These are phyloP conservation scores for Casuarina glauca DNA, from an alignment of 306 rosid species.

Conservation along the genomic window DNA sequence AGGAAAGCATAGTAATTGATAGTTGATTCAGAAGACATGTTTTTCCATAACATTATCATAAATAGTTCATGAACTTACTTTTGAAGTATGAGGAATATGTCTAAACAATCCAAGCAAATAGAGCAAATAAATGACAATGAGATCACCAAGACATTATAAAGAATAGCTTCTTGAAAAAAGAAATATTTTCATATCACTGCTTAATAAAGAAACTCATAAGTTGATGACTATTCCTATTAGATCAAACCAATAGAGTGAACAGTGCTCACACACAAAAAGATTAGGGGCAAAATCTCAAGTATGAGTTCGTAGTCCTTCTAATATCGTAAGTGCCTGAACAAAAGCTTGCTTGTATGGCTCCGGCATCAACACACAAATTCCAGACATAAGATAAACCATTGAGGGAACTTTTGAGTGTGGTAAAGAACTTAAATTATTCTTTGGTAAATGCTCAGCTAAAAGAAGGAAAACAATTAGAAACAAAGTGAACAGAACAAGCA, in stretches of 20 bases:
- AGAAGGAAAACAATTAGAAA: background rate
- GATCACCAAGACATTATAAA: background rate
- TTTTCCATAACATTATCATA: background rate
- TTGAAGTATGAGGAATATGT: background rate
- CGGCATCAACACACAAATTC: background rate
- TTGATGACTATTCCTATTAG: background rate
- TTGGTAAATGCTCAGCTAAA: background rate
- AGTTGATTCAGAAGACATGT: background rate
- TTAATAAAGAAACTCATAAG: background rate
- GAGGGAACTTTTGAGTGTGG: background rate
- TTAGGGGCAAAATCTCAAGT: background rate
- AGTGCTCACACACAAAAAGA: background rate
- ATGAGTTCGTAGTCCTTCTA: background rate
- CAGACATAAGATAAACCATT: background rate
- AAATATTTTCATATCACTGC: background rate
- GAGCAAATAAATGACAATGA: background rate
- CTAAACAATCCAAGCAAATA: background rate
- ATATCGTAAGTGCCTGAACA: background rate
- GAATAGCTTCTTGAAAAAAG: background rate
- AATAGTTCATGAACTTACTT: constrained; percentile 10
- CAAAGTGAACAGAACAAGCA: background rate
- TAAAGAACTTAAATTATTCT: background rate
- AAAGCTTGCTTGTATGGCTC: background rate
- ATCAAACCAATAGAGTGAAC: background rate
- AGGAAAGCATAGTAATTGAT: background rate